phyloP scores from a whole-genome alignment of 2,329 filamentous ascomycete species.

The Alternaria tenuissima region DNA sequence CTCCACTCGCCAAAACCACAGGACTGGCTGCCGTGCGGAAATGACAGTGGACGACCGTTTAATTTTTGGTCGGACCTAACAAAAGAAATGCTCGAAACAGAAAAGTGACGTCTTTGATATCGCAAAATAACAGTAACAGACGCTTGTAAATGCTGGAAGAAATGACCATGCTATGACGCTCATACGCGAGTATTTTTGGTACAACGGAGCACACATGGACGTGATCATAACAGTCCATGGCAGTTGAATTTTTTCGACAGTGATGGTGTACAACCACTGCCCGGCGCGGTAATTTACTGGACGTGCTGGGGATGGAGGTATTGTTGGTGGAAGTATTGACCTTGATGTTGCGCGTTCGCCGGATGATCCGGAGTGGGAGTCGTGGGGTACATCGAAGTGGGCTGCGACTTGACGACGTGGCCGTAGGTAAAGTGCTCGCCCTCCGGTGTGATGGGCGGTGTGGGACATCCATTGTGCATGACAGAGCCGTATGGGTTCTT shows the following conservation, averaged over 20 bases:
- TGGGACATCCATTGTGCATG: conserved; percentile 78
- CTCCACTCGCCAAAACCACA: conserved; percentile 21
- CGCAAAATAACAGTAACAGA: conserved; percentile 42
- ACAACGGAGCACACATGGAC: conserved; percentile 39
- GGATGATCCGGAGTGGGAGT: conserved; percentile 49
- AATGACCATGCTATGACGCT: conserved; percentile 52
- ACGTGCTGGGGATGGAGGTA: conserved; percentile 49
- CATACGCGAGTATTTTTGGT: conserved; percentile 50
- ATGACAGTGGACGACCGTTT: conserved; percentile 26
- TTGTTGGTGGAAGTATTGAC: conserved; percentile 46
- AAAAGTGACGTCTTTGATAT: conserved; percentile 45
- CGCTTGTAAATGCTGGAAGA: conserved; percentile 49
- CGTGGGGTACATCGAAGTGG: conserved; percentile 43
- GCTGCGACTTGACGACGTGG: conserved; percentile 42
- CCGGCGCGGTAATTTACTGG: conserved; percentile 31
- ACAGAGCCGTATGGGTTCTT: conserved; percentile 72
- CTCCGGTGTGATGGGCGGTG: conserved; percentile 85
- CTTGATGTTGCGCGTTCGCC: conserved; percentile 40
- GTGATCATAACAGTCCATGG: conserved; percentile 21
- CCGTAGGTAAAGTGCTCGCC: conserved; percentile 51
- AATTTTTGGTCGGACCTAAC: conserved; percentile 35
- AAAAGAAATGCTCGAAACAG: conserved; percentile 49
- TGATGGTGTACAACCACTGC: conserved; percentile 23
- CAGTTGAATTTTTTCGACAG: conserved; percentile 26
- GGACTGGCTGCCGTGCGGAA: conserved; percentile 17